Evolutionary conservation across 495 filamentous ascomycete species (phyloP).

Genomic region (Hypoxylon lenormandii): DNA sequence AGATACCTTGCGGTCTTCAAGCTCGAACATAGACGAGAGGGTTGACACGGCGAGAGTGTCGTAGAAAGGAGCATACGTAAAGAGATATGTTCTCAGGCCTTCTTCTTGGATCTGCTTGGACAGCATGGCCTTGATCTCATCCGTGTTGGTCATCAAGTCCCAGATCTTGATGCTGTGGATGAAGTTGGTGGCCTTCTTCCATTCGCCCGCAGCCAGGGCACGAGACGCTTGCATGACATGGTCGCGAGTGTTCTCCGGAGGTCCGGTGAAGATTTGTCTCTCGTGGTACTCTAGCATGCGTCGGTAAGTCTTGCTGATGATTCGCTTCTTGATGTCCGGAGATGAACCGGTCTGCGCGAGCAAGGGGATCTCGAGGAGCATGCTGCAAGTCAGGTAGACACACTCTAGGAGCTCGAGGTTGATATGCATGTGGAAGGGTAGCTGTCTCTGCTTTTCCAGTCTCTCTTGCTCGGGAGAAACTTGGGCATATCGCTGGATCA

Average conservation of each 20-base stretch:
- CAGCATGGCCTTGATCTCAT: slow-evolving; percentile 95
- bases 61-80: slow-evolving; percentile 99
- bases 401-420: slow-evolving; percentile 98
- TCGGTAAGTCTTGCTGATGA: slow-evolving; percentile 99
- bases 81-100: slow-evolving; percentile 96
- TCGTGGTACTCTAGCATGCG: slow-evolving; percentile 99
- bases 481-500: slow-evolving; percentile 94
- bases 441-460: slow-evolving; percentile 91
- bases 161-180: slow-evolving; percentile 99
- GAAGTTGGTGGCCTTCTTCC: slow-evolving; percentile 94
- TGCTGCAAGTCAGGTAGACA: slow-evolving; percentile 97
- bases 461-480: slow-evolving; percentile 97
- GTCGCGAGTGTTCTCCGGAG: slow-evolving; percentile 97
- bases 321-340: slow-evolving; percentile 94
- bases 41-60: slow-evolving; percentile 90
- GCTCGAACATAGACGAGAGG: slow-evolving; percentile 93
- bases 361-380: slow-evolving; percentile 97
- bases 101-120: slow-evolving; percentile 98
- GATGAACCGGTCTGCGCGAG: slow-evolving; percentile 95
- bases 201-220: slow-evolving; percentile 93
- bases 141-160: slow-evolving; percentile 91
- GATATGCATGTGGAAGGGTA: slow-evolving; percentile 99
- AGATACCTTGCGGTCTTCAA: slow-evolving; percentile 85
- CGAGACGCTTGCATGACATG: slow-evolving; percentile 99
- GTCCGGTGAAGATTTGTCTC: slow-evolving; percentile 97